These are phyloP conservation scores for Boletus coccyginus DNA, from an alignment of 768 basidiomycete genomes.

Conservation along the genomic window DNA sequence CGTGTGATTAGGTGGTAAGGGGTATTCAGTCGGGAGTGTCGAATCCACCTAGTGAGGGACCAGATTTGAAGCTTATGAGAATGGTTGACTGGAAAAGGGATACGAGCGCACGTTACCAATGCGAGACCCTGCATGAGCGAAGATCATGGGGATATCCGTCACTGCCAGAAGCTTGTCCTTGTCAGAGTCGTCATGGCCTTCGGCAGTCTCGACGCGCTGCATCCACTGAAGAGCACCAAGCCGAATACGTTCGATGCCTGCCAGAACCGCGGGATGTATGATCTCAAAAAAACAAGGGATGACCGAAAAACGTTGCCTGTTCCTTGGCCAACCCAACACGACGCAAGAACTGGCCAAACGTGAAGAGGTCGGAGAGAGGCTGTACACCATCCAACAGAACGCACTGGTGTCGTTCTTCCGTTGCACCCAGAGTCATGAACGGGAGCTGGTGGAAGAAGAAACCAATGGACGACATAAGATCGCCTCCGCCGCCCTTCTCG, in stretches of 20 bases:
- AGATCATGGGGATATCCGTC: not conserved
- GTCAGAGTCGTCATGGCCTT: not conserved
- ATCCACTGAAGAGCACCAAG: slow-evolving; percentile 8
- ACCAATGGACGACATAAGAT: too few relatives aligned
- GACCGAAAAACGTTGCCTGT: slow-evolving; percentile 33
- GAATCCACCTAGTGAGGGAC: slow-evolving; percentile 29
- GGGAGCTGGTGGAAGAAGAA: too few relatives aligned
- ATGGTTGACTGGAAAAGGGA: not conserved
- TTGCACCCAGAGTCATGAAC: slow-evolving; percentile 21
- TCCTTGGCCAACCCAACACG: slow-evolving; percentile 14
- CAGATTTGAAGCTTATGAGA: too few relatives aligned
- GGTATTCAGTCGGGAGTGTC: slow-evolving; percentile 24
- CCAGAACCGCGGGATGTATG: slow-evolving; percentile 15
- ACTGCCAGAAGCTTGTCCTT: not conserved
- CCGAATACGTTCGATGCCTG: too few relatives aligned
- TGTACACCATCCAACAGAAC: not conserved
- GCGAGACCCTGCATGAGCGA: not conserved
- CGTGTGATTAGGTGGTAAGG: slow-evolving; percentile 8
- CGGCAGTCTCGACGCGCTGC: slow-evolving; percentile 8
- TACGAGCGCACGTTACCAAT: not conserved
- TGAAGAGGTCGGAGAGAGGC: too few relatives aligned
- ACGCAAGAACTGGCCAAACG: too few relatives aligned
- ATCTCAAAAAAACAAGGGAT: slow-evolving; percentile 50
- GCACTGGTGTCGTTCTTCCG: not conserved
- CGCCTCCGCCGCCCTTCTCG: too few relatives aligned